These are phyloP conservation scores for Orbilia oligospora DNA, from an alignment of 2,329 filamentous ascomycete genomes.

Conservation along the genomic window DNA sequence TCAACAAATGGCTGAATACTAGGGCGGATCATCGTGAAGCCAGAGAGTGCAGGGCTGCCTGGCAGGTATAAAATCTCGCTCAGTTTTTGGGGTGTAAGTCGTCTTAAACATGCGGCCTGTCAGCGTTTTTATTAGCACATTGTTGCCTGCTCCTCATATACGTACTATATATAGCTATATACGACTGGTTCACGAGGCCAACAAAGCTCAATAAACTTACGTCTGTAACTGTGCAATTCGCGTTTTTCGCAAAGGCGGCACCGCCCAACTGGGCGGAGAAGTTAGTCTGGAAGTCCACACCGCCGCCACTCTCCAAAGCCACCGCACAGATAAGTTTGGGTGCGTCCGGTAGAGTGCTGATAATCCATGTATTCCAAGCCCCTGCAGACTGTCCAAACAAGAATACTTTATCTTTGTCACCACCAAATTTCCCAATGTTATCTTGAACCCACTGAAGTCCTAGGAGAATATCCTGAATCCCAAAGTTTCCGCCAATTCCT, in stretches of 20 bases:
- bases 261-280: conserved; percentile 33
- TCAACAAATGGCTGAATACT: conserved; percentile 37
- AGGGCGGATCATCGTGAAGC: conserved; percentile 13
- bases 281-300: conserved; percentile 28
- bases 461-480: conserved; percentile 76
- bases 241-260: conserved; percentile 21
- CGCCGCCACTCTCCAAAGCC: conserved; percentile 45
- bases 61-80: neutral
- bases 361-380: conserved; percentile 65
- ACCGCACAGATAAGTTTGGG: conserved; percentile 35
- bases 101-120: conserved; percentile 30
- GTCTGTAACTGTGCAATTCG: conserved; percentile 34
- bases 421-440: conserved; percentile 74
- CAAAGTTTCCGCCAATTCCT: conserved; percentile 74
- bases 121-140: neutral
- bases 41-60: neutral
- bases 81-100: conserved; percentile 13
- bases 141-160: no score
- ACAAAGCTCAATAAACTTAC: conserved; percentile 15
- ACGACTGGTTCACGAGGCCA: no score
- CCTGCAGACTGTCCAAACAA: conserved; percentile 76
- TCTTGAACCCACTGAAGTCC: conserved; percentile 75
- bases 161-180: no score
- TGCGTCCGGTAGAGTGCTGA: conserved; percentile 39
- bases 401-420: conserved; percentile 74